Evolutionary conservation across 2,329 filamentous ascomycete species (phyloP), one percentile per base, ranked within the genome.

Genomic region (Trichoderma koningii): DNA sequence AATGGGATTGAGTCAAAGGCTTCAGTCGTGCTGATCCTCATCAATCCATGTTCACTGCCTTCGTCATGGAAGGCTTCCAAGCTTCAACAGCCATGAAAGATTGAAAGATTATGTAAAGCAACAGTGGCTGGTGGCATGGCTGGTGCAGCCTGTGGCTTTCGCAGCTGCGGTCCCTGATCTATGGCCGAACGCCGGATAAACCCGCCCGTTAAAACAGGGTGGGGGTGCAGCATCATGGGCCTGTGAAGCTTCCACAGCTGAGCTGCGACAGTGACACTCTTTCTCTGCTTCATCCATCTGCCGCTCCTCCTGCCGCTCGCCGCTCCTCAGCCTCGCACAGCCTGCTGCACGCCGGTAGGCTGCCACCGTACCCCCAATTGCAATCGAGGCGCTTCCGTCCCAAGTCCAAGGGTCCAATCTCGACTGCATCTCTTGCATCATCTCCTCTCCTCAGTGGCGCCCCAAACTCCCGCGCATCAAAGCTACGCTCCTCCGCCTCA

Each of bases 401-500:
- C 14, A 14, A 38, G 34, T 38, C 34, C 5, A 3, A 14, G 3
- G 10, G 12, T 45, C n/a, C 34, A 4, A 38, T 55, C 55, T n/a
- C 23, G n/a, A 9, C 7, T 47, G 2, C 26, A 55, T 41, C 15
- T 26, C 15, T 38, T 15, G 45, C n/a, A 38, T 38, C 10, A 23
- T 23, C 34, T 38, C 7, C 47, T 28, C 59, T 48, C 34, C 45
- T 42, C 55, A 55, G 63, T 59, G 34, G 34, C 34, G 34, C 44
- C n/a, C 60, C 68, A 19, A 19, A 28, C 19, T 23, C 28, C 26
- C 50, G 50, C 51, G 42, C 50, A 51, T 50, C 52, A 47, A 21
- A 56, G 30, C 70, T 56, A 21, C 63, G 69, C 66, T 70, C 70
- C 72, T 68, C 70, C 63, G 34, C 10, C 34, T 38, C 34, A 38